A percentile compares a stretch with the other conserved stretches of the same genome.
Conservation (phyloP, 2,329 filamentous ascomycete genomes). For the Aureobasidium pullulans region DNA sequence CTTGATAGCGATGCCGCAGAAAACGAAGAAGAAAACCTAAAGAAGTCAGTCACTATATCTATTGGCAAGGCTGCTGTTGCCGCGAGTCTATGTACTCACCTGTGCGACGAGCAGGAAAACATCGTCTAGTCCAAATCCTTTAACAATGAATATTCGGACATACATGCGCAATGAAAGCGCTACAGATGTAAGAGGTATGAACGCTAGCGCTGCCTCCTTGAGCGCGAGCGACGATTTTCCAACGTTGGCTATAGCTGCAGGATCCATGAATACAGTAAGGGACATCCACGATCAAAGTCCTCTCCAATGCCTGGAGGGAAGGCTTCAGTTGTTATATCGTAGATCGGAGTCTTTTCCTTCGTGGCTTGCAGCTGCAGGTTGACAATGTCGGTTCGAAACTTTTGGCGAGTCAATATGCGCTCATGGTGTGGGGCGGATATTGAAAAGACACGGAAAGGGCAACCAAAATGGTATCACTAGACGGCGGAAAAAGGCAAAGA, state of each 20-base stretch:
- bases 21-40: neutral
- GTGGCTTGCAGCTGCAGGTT: neutral
- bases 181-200: neutral
- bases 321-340: neutral
- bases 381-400: neutral
- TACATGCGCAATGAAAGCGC: neutral
- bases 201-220: neutral
- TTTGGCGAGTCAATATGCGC: neutral
- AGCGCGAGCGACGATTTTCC: neutral
- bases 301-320: neutral
- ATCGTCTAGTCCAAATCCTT: conserved; percentile 1
- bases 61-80: too few species aligned
- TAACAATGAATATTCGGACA: neutral
- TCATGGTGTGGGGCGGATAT: neutral
- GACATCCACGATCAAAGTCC: neutral
- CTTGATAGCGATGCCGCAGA: neutral
- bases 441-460: neutral
- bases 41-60: neutral
- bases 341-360: neutral
- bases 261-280: neutral
- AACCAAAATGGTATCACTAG: too few species aligned
- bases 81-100: neutral
- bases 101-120: neutral
- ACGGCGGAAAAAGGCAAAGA: neutral
- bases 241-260: neutral